Evolutionary conservation across 1,139 yeast genomes (phyloP).

Genomic region (Zygosaccharomyces pseudobailii): DNA sequence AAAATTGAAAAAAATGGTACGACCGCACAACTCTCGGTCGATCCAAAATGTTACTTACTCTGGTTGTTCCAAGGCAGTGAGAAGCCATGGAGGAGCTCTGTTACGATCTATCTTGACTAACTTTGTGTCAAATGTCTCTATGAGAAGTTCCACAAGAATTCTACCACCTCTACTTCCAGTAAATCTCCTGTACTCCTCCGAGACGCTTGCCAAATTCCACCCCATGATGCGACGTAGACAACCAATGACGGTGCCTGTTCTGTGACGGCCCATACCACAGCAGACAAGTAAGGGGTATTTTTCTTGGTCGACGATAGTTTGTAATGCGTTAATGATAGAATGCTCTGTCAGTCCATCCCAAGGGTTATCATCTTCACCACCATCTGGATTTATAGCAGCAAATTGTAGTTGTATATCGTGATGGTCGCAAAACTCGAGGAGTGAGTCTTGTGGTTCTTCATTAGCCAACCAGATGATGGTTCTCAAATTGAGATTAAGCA

Average conservation of each 20-base stretch:
- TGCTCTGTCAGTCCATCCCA: constrained; percentile 95
- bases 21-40: constrained; percentile 1
- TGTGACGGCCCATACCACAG: constrained; percentile 96
- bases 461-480: constrained; percentile 91
- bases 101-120: constrained; percentile 29
- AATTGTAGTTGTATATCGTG: constrained; percentile 60
- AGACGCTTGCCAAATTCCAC: constrained; percentile 91
- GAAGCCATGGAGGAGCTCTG: constrained; percentile 33
- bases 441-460: constrained; percentile 90
- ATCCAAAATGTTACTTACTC: not conserved
- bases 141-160: constrained; percentile 80
- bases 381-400: constrained; percentile 53
- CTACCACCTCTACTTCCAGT: constrained; percentile 92
- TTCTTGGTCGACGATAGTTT: constrained; percentile 62
- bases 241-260: constrained; percentile 95
- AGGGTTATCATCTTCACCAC: constrained; percentile 78
- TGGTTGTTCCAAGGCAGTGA: constrained; percentile 21
- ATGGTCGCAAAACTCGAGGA: constrained; percentile 73
- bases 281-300: constrained; percentile 84
- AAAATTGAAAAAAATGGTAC: not conserved
- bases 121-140: constrained; percentile 50
- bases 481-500: constrained; percentile 65
- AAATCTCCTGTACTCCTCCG: constrained; percentile 90
- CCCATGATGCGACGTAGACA: constrained; percentile 86
- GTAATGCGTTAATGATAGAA: constrained; percentile 73